These are phyloP conservation scores for Fistulinella cinereoalba DNA, from an alignment of 1,284 basidiomycete species.

Conservation along the genomic window DNA sequence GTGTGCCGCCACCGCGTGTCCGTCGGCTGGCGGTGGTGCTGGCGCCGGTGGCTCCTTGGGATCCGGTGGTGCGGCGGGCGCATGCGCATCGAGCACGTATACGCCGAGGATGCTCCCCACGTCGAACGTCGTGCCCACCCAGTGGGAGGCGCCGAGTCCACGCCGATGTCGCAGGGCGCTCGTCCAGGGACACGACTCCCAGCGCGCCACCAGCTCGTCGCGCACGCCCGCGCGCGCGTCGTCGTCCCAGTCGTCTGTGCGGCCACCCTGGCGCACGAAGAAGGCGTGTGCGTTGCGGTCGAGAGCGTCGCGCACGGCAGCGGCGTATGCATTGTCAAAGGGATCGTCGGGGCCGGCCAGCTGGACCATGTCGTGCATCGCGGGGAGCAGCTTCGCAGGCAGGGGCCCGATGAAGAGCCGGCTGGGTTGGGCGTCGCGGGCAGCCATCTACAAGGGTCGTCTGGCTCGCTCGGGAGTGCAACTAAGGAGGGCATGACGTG, in stretches of 20 bases:
- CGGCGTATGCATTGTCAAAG: conserved; percentile 34
- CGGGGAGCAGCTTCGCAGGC: conserved; percentile 51
- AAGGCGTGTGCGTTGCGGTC: conserved; percentile 58
- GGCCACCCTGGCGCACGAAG: conserved; percentile 62
- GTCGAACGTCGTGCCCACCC: conserved; percentile 75
- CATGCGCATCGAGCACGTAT: conserved; percentile 23
- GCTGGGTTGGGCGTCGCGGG: conserved; percentile 19
- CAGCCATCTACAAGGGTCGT: neutral
- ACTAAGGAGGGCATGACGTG: conserved; percentile 9
- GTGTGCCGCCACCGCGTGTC: no score
- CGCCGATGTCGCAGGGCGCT: conserved; percentile 39
- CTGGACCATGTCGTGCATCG: conserved; percentile 18
- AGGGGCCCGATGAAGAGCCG: conserved; percentile 64
- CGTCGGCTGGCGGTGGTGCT: no score
- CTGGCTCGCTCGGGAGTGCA: neutral
- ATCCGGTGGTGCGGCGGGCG: conserved; percentile 1
- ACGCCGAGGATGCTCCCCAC: conserved; percentile 51
- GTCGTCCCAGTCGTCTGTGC: conserved; percentile 63
- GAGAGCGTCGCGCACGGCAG: conserved; percentile 38
- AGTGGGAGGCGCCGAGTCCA: conserved; percentile 38
- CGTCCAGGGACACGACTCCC: conserved; percentile 68
- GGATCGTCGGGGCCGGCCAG: conserved; percentile 28
- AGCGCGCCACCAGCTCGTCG: conserved; percentile 57
- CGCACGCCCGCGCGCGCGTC: conserved; percentile 47
- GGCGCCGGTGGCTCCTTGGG: no score